Conservation (phyloP, 208 protist genomes). For the Leishmania braziliensis region DNA sequence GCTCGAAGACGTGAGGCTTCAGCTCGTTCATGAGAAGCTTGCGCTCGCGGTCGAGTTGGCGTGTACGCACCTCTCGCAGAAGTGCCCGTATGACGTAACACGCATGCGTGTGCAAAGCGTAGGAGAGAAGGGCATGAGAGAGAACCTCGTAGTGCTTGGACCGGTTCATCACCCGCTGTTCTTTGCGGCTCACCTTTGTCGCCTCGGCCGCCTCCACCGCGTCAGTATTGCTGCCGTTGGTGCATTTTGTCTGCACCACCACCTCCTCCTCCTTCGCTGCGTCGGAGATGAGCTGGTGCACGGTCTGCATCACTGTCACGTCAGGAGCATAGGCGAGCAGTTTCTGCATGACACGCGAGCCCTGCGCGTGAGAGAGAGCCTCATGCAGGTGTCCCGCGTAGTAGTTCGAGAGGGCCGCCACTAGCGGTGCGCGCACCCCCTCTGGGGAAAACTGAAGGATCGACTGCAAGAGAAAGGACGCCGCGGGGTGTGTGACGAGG, state of each 20-base stretch:
- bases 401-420: constrained; percentile 35
- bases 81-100: constrained; percentile 86
- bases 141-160: constrained; percentile 62
- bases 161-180: constrained; percentile 69
- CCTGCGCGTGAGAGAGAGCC: constrained; percentile 65
- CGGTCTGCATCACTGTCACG: constrained; percentile 49
- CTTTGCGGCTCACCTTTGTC: constrained; percentile 41
- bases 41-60: constrained; percentile 63
- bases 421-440: constrained; percentile 47
- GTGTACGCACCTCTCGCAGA: constrained; percentile 65
- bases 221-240: constrained; percentile 8
- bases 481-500: constrained; percentile 60
- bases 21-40: constrained; percentile 81
- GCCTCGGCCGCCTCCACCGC: constrained; percentile 27
- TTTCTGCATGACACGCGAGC: constrained; percentile 88
- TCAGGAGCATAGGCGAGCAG: constrained; percentile 74
- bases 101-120: constrained; percentile 77
- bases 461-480: constrained; percentile 75
- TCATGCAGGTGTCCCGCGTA: constrained; percentile 51
- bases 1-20: constrained; percentile 86
- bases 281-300: constrained; percentile 42
- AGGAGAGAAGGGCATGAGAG: constrained; percentile 70
- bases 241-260: constrained; percentile 33
- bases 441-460: constrained; percentile 58
- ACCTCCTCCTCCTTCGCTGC: constrained; percentile 47